These are phyloP conservation scores for Botrytis squamosa DNA, from an alignment of 2,329 filamentous ascomycete genomes.

Conservation along the genomic window DNA sequence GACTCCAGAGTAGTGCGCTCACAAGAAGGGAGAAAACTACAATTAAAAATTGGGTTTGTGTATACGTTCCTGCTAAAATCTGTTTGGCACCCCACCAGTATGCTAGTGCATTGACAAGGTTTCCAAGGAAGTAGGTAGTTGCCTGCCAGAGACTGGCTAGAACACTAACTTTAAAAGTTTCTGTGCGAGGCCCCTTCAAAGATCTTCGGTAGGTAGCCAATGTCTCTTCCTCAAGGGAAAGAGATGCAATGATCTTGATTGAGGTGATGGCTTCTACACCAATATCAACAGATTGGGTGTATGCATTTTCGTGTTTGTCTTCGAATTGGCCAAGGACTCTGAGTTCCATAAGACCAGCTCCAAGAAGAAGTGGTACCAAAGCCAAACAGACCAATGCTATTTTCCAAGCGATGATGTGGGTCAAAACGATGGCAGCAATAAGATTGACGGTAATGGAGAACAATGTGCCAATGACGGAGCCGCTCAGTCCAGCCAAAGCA, in stretches of 20 bases:
- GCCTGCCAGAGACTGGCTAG: slow-evolving; percentile 49
- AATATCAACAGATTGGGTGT: slow-evolving; percentile 56
- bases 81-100: slow-evolving; percentile 78
- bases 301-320: slow-evolving; percentile 62
- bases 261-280: slow-evolving; percentile 66
- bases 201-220: slow-evolving; percentile 55
- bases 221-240: slow-evolving; percentile 56
- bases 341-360: slow-evolving; percentile 53
- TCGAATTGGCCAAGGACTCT: slow-evolving; percentile 62
- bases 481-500: slow-evolving; percentile 65
- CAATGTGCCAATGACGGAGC: slow-evolving; percentile 66
- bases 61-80: slow-evolving; percentile 63
- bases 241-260: slow-evolving; percentile 58
- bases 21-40: slow-evolving; percentile 70
- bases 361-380: slow-evolving; percentile 58
- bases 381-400: slow-evolving; percentile 57
- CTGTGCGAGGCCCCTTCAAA: slow-evolving; percentile 52
- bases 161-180: slow-evolving; percentile 50
- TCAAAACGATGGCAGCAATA: slow-evolving; percentile 63
- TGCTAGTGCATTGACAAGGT: slow-evolving; percentile 69
- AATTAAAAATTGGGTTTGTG: slow-evolving; percentile 69
- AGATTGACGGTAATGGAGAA: slow-evolving; percentile 69
- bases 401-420: slow-evolving; percentile 71
- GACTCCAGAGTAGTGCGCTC: slow-evolving; percentile 69
- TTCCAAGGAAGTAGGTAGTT: slow-evolving; percentile 58